Evolutionary conservation across 768 basidiomycete genomes (phyloP).

Genomic region (Agrocybe chaxingu): DNA sequence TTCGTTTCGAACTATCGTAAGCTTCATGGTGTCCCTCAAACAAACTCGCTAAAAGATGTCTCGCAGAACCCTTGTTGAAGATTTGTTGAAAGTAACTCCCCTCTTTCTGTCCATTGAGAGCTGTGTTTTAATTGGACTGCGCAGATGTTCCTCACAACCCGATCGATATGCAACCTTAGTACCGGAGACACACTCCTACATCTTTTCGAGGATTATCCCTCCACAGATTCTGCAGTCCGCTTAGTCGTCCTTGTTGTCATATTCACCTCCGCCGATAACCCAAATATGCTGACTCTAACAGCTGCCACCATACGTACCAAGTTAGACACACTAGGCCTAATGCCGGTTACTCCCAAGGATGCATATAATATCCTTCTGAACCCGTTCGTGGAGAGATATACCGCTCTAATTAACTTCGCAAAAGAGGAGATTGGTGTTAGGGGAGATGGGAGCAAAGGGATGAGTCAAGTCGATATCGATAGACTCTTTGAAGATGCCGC

Average conservation of each 20-base stretch:
- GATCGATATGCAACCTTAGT: slow-evolving; percentile 52
- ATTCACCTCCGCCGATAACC: slow-evolving; percentile 43
- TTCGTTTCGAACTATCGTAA: slow-evolving; percentile 68
- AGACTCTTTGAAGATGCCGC: slow-evolving; percentile 59
- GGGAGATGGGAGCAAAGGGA: slow-evolving; percentile 35
- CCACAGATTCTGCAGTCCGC: slow-evolving; percentile 55
- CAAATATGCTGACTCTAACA: slow-evolving; percentile 18
- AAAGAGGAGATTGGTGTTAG: slow-evolving; percentile 29
- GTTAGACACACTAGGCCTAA: slow-evolving; percentile 52
- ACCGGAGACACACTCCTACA: slow-evolving; percentile 55
- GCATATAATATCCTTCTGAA: slow-evolving; percentile 60
- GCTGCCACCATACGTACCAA: slow-evolving; percentile 38
- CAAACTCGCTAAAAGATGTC: neutral
- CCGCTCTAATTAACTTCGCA: slow-evolving; percentile 49
- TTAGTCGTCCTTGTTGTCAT: slow-evolving; percentile 72
- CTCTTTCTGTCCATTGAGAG: neutral
- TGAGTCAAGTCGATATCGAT: slow-evolving; percentile 38
- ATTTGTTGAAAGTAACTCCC: slow-evolving; percentile 58
- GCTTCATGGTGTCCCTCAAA: slow-evolving; percentile 15
- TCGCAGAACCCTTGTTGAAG: slow-evolving; percentile 49
- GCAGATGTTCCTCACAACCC: slow-evolving; percentile 68
- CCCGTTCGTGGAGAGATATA: slow-evolving; percentile 64
- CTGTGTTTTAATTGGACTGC: slow-evolving; percentile 6
- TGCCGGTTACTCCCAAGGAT: slow-evolving; percentile 56
- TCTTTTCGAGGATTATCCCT: slow-evolving; percentile 67